phyloP scores from a whole-genome alignment of 306 rosid genomes.

The Medicago lupulina region DNA sequence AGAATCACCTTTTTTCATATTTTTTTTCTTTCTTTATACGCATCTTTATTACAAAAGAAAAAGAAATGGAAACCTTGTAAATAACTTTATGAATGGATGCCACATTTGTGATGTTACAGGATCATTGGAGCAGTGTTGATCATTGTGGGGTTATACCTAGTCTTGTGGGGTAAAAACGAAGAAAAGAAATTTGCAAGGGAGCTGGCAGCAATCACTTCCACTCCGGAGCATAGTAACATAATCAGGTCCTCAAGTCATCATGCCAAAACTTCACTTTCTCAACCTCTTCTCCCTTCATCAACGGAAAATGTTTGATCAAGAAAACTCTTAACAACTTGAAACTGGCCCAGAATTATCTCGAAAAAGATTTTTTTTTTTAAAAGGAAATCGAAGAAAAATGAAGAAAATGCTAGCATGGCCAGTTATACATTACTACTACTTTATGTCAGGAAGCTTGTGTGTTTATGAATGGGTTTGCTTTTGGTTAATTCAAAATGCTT shows the following conservation, averaged over 20 bases:
- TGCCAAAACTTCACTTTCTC: slow-evolving; percentile 67
- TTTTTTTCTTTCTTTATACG: background rate
- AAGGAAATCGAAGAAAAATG: background rate
- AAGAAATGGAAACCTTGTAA: background rate
- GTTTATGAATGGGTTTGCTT: slow-evolving; percentile 38
- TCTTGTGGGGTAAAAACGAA: slow-evolving; percentile 90
- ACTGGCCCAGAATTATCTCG: slow-evolving; percentile 23
- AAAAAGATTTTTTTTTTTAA: background rate
- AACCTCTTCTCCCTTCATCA: slow-evolving; percentile 86
- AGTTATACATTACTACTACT: slow-evolving; percentile 46
- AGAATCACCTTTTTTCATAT: background rate
- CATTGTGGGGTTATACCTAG: slow-evolving; percentile 79
- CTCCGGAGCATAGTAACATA: slow-evolving; percentile 55
- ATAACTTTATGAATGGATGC: slow-evolving; percentile 12
- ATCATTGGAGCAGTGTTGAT: slow-evolving; percentile 91
- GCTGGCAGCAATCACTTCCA: slow-evolving; percentile 49
- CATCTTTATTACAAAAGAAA: slow-evolving; percentile 12
- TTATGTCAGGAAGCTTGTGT: slow-evolving; percentile 59
- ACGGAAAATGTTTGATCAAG: slow-evolving; percentile 75
- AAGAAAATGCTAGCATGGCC: slow-evolving; percentile 7
- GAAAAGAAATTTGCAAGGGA: slow-evolving; percentile 78
- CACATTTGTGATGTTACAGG: slow-evolving; percentile 56
- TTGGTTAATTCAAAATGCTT: slow-evolving; percentile 50
- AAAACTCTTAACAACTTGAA: slow-evolving; percentile 41
- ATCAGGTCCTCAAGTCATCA: slow-evolving; percentile 57